Conservation (phyloP, 2,329 filamentous ascomycete genomes). For the Fusarium humuli region DNA sequence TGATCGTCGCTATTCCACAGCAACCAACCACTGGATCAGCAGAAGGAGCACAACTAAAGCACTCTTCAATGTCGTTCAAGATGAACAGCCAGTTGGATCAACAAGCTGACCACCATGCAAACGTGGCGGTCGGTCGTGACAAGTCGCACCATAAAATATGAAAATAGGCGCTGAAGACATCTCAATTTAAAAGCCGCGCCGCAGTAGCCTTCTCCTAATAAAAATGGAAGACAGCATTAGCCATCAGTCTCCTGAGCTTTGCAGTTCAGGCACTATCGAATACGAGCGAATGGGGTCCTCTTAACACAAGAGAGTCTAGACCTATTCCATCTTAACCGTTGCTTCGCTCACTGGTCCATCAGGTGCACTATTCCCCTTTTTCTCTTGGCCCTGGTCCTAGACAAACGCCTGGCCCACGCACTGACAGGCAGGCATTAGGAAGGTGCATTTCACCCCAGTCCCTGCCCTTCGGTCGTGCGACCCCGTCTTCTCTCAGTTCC, state of each 20-base stretch:
- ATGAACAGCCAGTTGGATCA: neutral
- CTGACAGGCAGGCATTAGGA: slow-evolving; percentile 39
- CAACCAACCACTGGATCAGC: slow-evolving; percentile 20
- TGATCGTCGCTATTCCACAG: slow-evolving; percentile 10
- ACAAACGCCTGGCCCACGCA: slow-evolving; percentile 36
- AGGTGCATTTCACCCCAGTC: slow-evolving; percentile 37
- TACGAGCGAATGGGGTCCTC: slow-evolving; percentile 22
- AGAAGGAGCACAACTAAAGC: neutral
- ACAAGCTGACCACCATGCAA: slow-evolving; percentile 18
- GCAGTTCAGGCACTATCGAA: slow-evolving; percentile 21
- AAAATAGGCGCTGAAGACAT: slow-evolving; percentile 11
- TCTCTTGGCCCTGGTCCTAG: slow-evolving; percentile 23
- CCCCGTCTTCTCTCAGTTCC: slow-evolving; percentile 34
- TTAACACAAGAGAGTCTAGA: slow-evolving; percentile 13
- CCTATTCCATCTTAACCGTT: slow-evolving; percentile 31
- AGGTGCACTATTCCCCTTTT: slow-evolving; percentile 33
- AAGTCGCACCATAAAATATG: neutral
- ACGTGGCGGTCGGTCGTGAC: slow-evolving; percentile 8
- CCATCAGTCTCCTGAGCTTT: slow-evolving; percentile 29
- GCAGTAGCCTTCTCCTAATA: slow-evolving; percentile 18
- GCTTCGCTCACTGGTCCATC: slow-evolving; percentile 1
- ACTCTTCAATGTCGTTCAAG: neutral
- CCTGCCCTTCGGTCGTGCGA: slow-evolving; percentile 37
- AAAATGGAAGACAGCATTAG: neutral
- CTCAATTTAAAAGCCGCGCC: neutral